These are phyloP conservation scores for Amanita fuliginea DNA, from an alignment of 768 basidiomycete species.

Conservation along the genomic window DNA sequence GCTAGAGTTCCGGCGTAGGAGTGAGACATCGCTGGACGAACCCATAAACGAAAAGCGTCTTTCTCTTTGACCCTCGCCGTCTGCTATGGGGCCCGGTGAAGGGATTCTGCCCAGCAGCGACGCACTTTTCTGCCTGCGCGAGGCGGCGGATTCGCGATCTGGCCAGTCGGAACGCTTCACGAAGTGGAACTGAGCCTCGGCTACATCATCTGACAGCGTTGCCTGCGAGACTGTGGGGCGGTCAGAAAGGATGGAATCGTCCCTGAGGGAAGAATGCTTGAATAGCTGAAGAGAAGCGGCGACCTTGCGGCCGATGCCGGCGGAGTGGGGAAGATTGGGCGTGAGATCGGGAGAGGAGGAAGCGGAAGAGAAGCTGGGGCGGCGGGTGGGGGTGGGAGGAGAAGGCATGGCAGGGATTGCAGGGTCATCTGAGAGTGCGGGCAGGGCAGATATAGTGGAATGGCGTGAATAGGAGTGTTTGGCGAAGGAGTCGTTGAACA, in stretches of 20 bases:
- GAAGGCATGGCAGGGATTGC: constrained; percentile 10
- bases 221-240: constrained; percentile 23
- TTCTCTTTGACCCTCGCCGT: constrained; percentile 1
- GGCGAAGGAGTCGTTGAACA: not conserved
- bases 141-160: constrained; percentile 62
- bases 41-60: not conserved
- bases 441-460: constrained; percentile 8
- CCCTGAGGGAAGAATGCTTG: constrained; percentile 51
- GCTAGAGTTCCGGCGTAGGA: constrained; percentile 49
- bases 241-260: constrained; percentile 20
- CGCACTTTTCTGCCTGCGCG: constrained; percentile 58
- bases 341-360: constrained; percentile 18
- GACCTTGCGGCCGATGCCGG: constrained; percentile 70
- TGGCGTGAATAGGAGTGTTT: constrained; percentile 3
- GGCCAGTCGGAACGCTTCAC: constrained; percentile 83
- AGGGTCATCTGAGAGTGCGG: constrained; percentile 31
- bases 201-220: constrained; percentile 36
- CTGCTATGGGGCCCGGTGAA: constrained; percentile 34
- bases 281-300: constrained; percentile 75
- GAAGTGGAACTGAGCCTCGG: constrained; percentile 65
- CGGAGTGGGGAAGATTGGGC: constrained; percentile 18
- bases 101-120: constrained; percentile 45
- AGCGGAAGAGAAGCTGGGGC: constrained; percentile 25
- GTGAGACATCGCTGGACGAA: constrained; percentile 30
- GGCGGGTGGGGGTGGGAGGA: constrained; percentile 19